Percentiles rank a stretch among this genome's conserved stretches.
Conservation (phyloP, 805 yeast genomes). For the Suhomyces sp. region DNA sequence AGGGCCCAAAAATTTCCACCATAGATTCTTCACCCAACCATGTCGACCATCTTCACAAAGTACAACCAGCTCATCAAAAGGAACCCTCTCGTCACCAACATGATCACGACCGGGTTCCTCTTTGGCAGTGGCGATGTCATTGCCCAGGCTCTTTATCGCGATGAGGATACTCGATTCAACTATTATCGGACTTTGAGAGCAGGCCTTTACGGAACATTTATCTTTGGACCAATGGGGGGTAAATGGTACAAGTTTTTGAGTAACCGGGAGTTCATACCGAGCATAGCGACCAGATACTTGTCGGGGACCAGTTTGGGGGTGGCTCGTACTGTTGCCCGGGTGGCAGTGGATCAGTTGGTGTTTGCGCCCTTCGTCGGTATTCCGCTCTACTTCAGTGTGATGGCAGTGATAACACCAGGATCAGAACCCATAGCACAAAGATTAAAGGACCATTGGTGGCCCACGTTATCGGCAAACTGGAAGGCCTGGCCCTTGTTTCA, state of each 20-base stretch:
- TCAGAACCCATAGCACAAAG: slow-evolving; percentile 43
- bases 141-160: slow-evolving; percentile 56
- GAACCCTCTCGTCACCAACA: slow-evolving; percentile 45
- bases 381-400: slow-evolving; percentile 65
- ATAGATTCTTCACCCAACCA: background rate
- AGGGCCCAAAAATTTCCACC: background rate
- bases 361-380: slow-evolving; percentile 77
- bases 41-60: slow-evolving; percentile 14
- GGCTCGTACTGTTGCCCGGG: slow-evolving; percentile 36
- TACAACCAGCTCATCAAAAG: slow-evolving; percentile 25
- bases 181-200: slow-evolving; percentile 59
- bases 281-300: background rate
- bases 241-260: slow-evolving; percentile 61
- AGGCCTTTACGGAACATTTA: slow-evolving; percentile 62
- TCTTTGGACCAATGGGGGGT: slow-evolving; percentile 75
- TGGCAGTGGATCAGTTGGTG: slow-evolving; percentile 64
- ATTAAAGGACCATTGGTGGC: slow-evolving; percentile 53
- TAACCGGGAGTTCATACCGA: background rate
- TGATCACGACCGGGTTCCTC: slow-evolving; percentile 47
- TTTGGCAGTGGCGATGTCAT: slow-evolving; percentile 75
- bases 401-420: slow-evolving; percentile 60
- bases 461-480: slow-evolving; percentile 75
- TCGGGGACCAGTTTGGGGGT: slow-evolving; percentile 1
- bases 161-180: slow-evolving; percentile 39
- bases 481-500: slow-evolving; percentile 90